These are phyloP conservation scores for Boletellus ananiceps DNA, from an alignment of 768 basidiomycete species.

Conservation along the genomic window DNA sequence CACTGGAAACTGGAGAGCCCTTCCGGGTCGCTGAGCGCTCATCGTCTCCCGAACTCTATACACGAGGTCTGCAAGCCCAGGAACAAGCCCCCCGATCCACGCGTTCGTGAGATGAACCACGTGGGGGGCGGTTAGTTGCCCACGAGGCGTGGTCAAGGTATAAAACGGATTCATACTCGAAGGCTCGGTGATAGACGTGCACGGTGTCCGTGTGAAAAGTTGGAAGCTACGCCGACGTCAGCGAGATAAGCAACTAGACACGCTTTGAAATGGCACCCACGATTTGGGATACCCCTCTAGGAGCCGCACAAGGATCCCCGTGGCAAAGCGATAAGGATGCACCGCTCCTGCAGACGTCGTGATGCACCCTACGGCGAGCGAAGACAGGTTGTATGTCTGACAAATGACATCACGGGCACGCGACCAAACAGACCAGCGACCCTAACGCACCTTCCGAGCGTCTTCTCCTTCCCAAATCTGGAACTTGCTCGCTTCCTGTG, in stretches of 20 bases:
- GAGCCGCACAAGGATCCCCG: conserved; percentile 51
- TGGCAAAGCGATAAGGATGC: conserved; percentile 69
- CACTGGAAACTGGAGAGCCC: conserved; percentile 20
- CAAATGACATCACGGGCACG: not conserved
- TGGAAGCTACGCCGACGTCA: conserved; percentile 25
- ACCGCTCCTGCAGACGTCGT: conserved; percentile 54
- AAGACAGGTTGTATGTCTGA: conserved; percentile 49
- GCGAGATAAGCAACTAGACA: conserved; percentile 5
- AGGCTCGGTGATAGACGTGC: conserved; percentile 31
- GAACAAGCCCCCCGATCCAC: conserved; percentile 44
- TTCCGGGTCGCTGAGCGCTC: conserved; percentile 60
- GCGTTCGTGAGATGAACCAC: conserved; percentile 57
- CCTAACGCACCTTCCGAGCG: conserved; percentile 32
- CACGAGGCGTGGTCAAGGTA: conserved; percentile 40
- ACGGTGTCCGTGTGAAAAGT: conserved; percentile 44
- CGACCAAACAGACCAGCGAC: not conserved
- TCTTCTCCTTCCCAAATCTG: conserved; percentile 29
- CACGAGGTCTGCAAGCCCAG: conserved; percentile 34
- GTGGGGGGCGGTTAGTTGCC: conserved; percentile 35
- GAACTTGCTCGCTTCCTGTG: conserved; percentile 38
- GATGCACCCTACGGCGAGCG: conserved; percentile 46
- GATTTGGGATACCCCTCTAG: conserved; percentile 42
- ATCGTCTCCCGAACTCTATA: conserved; percentile 46
- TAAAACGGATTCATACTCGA: conserved; percentile 28
- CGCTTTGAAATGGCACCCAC: conserved; percentile 20